Conservation (phyloP, 2,329 filamentous ascomycete species). For the Penicillium sp. region DNA sequence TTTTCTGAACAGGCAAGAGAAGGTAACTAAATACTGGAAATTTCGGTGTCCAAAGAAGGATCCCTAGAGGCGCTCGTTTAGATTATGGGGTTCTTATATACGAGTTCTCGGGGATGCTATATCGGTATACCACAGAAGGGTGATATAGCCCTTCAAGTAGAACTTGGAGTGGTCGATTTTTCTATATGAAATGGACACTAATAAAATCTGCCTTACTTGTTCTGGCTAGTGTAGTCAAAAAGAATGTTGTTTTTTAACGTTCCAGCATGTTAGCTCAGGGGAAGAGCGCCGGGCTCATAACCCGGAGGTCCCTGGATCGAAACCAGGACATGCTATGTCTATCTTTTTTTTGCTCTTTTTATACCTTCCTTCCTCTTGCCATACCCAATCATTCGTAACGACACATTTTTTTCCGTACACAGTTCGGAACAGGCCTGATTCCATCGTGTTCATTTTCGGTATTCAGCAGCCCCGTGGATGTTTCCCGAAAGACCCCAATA, state of each 20-base stretch:
- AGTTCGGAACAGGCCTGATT: neutral
- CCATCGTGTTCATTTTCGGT: neutral
- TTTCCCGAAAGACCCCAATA: too few species aligned
- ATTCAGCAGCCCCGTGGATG: neutral
- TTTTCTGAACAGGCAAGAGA: neutral
- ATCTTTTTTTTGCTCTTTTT: neutral
- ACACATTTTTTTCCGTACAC: neutral
- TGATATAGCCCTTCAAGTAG: neutral
- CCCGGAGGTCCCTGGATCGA: conserved; percentile 33
- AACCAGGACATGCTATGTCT: conserved; percentile 1
- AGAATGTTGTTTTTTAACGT: accelerated
- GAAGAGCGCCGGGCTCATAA: conserved; percentile 50
- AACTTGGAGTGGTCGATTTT: neutral
- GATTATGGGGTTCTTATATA: neutral
- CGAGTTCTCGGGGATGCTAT: neutral
- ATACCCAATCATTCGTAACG: neutral
- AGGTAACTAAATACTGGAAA: neutral
- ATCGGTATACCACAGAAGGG: neutral
- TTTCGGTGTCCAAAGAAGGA: neutral
- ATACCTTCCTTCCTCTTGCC: neutral
- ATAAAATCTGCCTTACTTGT: neutral
- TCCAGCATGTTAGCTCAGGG: conserved; percentile 42
- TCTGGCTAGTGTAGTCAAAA: neutral
- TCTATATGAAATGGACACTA: too few species aligned
- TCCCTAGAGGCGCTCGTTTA: neutral